Percentiles rank a stretch among this genome's conserved stretches.
phyloP scores from a whole-genome alignment of 1,284 basidiomycete species.

The Athelia sp. region DNA sequence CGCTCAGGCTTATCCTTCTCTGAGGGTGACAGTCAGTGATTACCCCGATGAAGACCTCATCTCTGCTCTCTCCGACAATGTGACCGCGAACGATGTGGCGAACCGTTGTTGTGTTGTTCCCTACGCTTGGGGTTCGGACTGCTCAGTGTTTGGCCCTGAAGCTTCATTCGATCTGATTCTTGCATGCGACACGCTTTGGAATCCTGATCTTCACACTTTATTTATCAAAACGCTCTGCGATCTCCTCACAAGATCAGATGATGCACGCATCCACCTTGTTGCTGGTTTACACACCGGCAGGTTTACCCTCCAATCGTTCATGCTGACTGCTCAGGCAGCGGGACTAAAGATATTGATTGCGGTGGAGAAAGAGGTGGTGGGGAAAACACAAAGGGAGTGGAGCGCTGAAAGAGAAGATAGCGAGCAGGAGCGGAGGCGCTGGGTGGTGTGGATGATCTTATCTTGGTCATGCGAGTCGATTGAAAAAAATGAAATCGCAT shows the following conservation, averaged over 20 bases:
- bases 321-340: constrained; percentile 29
- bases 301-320: constrained; percentile 60
- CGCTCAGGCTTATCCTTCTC: constrained; percentile 38
- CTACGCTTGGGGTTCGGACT: constrained; percentile 61
- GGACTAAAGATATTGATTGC: constrained; percentile 46
- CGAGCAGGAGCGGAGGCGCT: constrained; percentile 57
- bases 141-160: constrained; percentile 25
- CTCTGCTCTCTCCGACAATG: constrained; percentile 50
- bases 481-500: too few species aligned
- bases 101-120: constrained; percentile 44
- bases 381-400: constrained; percentile 42
- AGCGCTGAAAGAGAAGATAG: constrained; percentile 42
- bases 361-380: constrained; percentile 43
- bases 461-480: constrained; percentile 38
- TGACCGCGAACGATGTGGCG: constrained; percentile 42
- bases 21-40: constrained; percentile 53
- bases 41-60: constrained; percentile 68
- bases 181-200: constrained; percentile 75
- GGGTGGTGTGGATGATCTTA: constrained; percentile 65
- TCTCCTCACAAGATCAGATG: constrained; percentile 36
- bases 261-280: constrained; percentile 53
- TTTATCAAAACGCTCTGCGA: constrained; percentile 48
- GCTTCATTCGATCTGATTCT: constrained; percentile 58
- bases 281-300: constrained; percentile 72
- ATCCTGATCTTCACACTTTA: constrained; percentile 47